phyloP scores from a whole-genome alignment of 1,284 basidiomycete genomes.

The Pseudozyma sp. region DNA sequence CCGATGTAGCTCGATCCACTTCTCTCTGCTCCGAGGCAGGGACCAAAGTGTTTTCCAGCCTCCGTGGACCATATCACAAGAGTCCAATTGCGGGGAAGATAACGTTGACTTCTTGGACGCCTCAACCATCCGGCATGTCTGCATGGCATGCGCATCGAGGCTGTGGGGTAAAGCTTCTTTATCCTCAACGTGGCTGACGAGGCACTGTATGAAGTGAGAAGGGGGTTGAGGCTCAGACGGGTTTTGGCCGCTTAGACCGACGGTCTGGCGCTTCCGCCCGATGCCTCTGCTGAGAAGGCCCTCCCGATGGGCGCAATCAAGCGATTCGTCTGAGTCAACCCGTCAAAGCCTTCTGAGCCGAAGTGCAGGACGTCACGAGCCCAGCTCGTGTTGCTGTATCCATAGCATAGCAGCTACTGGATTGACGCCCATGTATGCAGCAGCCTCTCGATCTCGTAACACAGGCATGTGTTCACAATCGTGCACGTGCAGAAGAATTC shows the following conservation, averaged over 20 bases:
- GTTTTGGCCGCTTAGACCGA: constrained; percentile 21
- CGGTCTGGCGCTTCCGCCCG: not conserved
- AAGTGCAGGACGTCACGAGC: not conserved
- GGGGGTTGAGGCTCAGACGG: not conserved
- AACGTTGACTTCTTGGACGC: not conserved
- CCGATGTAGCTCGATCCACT: too few relatives aligned
- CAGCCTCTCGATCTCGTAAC: too few relatives aligned
- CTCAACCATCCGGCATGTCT: not conserved
- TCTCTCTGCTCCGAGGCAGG: too few relatives aligned
- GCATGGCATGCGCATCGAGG: not conserved
- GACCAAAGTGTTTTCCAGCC: too few relatives aligned
- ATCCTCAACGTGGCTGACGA: constrained; percentile 1
- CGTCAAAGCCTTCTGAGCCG: constrained; percentile 29
- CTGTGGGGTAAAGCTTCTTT: not conserved
- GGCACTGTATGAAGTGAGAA: not conserved
- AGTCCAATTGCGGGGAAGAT: constrained; percentile 11
- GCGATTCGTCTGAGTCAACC: not conserved
- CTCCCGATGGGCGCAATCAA: not conserved
- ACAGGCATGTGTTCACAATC: too few relatives aligned
- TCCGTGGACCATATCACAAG: too few relatives aligned
- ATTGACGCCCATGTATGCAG: too few relatives aligned
- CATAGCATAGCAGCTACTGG: too few relatives aligned
- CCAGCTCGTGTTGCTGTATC: not conserved
- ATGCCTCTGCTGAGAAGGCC: not conserved
- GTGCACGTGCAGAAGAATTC: not conserved